phyloP scores from a whole-genome alignment of 139 green algal species.

The Limnomonas spitsbergensis region DNA sequence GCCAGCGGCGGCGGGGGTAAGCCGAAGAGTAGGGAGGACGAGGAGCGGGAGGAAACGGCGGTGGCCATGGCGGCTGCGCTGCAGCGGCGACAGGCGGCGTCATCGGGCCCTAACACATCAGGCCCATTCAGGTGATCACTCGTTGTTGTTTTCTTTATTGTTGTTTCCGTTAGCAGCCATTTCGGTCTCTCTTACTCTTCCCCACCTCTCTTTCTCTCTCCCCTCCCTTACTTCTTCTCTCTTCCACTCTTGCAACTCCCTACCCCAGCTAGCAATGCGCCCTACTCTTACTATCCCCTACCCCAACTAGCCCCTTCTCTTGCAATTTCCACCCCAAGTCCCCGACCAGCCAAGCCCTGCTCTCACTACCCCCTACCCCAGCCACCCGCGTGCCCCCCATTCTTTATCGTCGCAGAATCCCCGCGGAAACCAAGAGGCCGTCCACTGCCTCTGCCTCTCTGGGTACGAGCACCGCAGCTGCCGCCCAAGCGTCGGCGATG shows the following conservation, averaged over 20 bases:
- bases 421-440: too few relatives aligned
- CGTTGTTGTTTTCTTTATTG: background rate
- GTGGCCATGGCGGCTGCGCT: slow-evolving; percentile 17
- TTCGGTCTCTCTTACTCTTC: background rate
- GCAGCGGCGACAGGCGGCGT: slow-evolving; percentile 2
- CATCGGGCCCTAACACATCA: background rate
- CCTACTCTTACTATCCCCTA: too few relatives aligned
- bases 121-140: background rate
- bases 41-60: slow-evolving; percentile 25
- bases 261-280: too few relatives aligned
- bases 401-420: too few relatives aligned
- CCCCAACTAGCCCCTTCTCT: too few relatives aligned
- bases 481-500: too few relatives aligned
- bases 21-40: slow-evolving; percentile 34
- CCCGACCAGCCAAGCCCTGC: too few relatives aligned
- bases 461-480: too few relatives aligned
- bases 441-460: too few relatives aligned
- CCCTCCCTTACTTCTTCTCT: background rate
- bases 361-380: too few relatives aligned
- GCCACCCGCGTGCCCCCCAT: too few relatives aligned
- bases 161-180: background rate
- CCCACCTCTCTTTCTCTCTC: background rate
- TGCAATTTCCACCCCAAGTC: too few relatives aligned
- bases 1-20: background rate
- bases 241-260: background rate